These are phyloP conservation scores for Diospyros lotus DNA, from an alignment of 148 eudicot species.

Conservation along the genomic window DNA sequence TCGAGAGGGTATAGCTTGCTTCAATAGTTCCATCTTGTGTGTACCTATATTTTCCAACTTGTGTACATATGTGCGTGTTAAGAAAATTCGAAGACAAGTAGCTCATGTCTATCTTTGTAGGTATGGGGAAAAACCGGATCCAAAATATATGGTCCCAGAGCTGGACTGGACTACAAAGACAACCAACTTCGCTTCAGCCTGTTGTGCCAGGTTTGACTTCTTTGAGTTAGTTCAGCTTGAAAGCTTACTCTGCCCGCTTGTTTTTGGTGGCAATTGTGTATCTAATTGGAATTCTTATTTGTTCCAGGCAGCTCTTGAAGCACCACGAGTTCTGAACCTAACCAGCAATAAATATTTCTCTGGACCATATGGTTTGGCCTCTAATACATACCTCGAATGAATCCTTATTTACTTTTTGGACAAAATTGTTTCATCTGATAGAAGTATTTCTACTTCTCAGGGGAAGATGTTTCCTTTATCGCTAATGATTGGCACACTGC, in stretches of 20 bases:
- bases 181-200: constrained; percentile 79
- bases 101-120: constrained; percentile 23
- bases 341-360: constrained; percentile 60
- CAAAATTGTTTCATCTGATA: not conserved
- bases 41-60: too few relatives aligned
- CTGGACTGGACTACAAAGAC: constrained; percentile 74
- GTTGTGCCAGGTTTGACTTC: constrained; percentile 57
- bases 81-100: too few relatives aligned
- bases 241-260: too few relatives aligned
- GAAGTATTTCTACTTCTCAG: constrained; percentile 23
- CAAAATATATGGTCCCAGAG: constrained; percentile 79
- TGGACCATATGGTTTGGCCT: constrained; percentile 80
- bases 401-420: not conserved
- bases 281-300: not conserved
- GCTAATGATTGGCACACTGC: constrained; percentile 99
- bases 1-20: constrained; percentile 36
- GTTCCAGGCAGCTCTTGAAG: constrained; percentile 88
- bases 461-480: constrained; percentile 86
- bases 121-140: constrained; percentile 95
- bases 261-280: not conserved
- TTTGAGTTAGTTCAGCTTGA: not conserved
- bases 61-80: too few relatives aligned
- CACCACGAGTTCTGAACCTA: constrained; percentile 76
- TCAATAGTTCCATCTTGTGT: not conserved
- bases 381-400: not conserved